Base-by-base conservation (phyloP, 345 rosid species). In the Toxicodendron radicans region DNA sequence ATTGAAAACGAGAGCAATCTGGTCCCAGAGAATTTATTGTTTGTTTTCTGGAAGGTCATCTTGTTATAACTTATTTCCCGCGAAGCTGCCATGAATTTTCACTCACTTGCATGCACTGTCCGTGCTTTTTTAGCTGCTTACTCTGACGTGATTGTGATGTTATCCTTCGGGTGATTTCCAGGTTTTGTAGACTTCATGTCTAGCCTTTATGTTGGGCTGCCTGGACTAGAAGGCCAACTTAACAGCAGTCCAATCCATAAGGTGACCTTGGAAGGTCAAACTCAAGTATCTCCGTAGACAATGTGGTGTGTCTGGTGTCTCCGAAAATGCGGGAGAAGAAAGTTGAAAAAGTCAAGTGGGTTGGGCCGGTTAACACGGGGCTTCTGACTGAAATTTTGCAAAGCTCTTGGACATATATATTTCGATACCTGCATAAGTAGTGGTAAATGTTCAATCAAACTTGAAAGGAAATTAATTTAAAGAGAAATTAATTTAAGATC, bases 21-120 rank as follows among this genome's bases (percentile, higher is more conserved):
- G 79, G 74, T 70, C 80, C 70, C 74, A 71, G 53, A 27, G 24
- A 30, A 45, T 9, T 71, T 41, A 1, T 60, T 72, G 53, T 70
- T 32, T 43, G 30, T 54, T 48, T 72, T 79, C 68, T 45, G 24
- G 49, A 46, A 49, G 27, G 30, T 60, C 27, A 46, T 46, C 7
- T 11, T 13, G 58, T 59, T 69, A 6, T 12, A 57, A 35, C n/a
- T 27, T 57, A 12, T 13, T 60, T 33, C 58, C 46, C 66, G 27
- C 66, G 66, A 71, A 58, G 60, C 59, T 49, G 8, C 67, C 52
- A 32, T 38, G 35, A 52, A 7, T n/a, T 35, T n/a, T 62, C 43
- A n/a, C 52, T 20, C 5, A n/a, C 32, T 45, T 51, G 54, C 54
- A 11, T 24, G 13, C 53, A 66, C 75, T 13, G 24, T 20, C 30